phyloP scores from a whole-genome alignment of 2,329 filamentous ascomycete species.

The Apiospora hydei region DNA sequence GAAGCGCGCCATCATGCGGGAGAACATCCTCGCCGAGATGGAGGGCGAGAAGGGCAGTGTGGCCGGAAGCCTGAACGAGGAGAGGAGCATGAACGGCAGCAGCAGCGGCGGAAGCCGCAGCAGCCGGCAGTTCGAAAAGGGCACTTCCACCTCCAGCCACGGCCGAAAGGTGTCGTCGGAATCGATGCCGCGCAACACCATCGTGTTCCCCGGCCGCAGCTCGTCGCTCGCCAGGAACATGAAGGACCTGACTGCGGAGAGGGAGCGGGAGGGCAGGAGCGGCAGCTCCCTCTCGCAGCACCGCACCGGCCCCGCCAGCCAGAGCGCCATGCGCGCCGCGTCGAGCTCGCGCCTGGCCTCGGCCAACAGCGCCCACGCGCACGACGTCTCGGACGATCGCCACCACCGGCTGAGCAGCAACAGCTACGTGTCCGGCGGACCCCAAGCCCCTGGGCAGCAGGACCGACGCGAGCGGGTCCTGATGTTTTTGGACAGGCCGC shows the following conservation, averaged over 20 bases:
- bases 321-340: neutral
- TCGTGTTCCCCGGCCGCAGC: slow-evolving; percentile 5
- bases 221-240: neutral
- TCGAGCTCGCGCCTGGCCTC: neutral
- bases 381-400: neutral
- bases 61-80: neutral
- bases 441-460: neutral
- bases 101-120: neutral
- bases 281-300: neutral
- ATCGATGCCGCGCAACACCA: neutral
- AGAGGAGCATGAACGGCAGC: neutral
- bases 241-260: neutral
- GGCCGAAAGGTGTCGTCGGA: neutral
- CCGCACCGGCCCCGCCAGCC: neutral
- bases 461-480: slow-evolving; percentile 39
- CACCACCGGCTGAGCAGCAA: neutral
- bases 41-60: slow-evolving; percentile 44
- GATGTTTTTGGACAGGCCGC: slow-evolving; percentile 43
- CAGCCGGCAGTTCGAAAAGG: neutral
- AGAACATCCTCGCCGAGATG: slow-evolving; percentile 52
- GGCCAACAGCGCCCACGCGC: neutral
- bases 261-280: neutral
- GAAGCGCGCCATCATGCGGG: slow-evolving; percentile 63
- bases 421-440: neutral
- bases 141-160: neutral